Conservation (phyloP, 371 early-diverging fungal genomes). For the Gilbertella persicaria region DNA sequence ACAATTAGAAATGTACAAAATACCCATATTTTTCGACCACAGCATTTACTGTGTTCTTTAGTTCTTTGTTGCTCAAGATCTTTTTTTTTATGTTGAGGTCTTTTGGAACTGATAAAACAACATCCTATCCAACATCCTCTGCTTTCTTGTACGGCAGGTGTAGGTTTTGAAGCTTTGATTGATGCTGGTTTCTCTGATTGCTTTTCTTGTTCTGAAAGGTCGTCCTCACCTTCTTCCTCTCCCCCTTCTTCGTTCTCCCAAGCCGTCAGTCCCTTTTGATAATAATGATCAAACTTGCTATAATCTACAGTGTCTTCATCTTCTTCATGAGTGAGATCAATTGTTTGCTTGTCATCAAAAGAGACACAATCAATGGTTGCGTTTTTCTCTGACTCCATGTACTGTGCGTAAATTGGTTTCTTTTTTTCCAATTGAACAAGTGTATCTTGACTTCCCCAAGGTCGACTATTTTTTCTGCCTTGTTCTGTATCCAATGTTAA, state of each 20-base stretch:
- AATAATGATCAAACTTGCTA: conserved; percentile 4
- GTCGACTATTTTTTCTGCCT: conserved; percentile 17
- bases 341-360: conserved; percentile 11
- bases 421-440: conserved; percentile 33
- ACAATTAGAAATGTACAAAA: conserved; percentile 34
- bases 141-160: background rate
- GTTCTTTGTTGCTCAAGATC: conserved; percentile 12
- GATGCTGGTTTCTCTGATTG: background rate
- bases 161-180: background rate
- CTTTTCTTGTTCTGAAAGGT: conserved; percentile 6
- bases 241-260: background rate
- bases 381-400: conserved; percentile 22
- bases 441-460: conserved; percentile 52
- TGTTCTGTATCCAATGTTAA: background rate
- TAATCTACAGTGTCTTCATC: conserved; percentile 4
- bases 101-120: conserved; percentile 39
- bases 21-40: conserved; percentile 39
- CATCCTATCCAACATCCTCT: conserved; percentile 45
- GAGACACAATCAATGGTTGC: conserved; percentile 3
- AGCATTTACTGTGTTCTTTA: conserved; percentile 13
- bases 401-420: conserved; percentile 29
- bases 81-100: conserved; percentile 14
- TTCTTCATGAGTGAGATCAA: conserved; percentile 16
- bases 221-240: conserved; percentile 1
- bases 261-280: conserved; percentile 1